Evolutionary conservation across 2,329 filamentous ascomycete species (phyloP), one percentile per base, ranked within the genome.

Genomic region (Polytolypa hystricis): DNA sequence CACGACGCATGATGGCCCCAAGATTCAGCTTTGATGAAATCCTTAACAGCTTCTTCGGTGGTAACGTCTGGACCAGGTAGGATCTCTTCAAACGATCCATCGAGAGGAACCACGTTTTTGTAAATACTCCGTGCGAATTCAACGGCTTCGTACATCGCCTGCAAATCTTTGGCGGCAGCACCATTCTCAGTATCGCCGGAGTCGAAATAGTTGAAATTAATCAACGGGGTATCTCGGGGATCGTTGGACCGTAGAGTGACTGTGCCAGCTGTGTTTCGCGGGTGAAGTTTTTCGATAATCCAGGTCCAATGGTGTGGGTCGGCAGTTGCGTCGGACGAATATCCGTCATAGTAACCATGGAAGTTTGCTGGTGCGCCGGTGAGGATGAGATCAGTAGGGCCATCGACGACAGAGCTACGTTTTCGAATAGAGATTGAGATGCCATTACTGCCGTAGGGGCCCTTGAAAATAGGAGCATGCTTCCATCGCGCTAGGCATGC

Each of bases 171-270:
- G 31, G 74, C 66, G 20, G 64, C 59, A 0, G 56, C 56, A 3
- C 63, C 58, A 26, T 58, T 60, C 16, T 52, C 59, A 40, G 57
- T 58, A 27, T 54, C 57, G 14, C 71, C 70, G 0, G 62, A 60
- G 31, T 68, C 64, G 28, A 57, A 78, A 54, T 69, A 79, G 54
- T 75, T 73, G 61, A 77, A 81, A 33, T 63, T 61, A 45, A 84
- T 79, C 4, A 70, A 54, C 0, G 81, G 80, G 3, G 66, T 61
- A 37, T 82, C 78, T 1, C 73, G 70, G 0, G 80, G 79, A 49
- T 84, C 70, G 0, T 69, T 58, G 0, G 73, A 77, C 11, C 62
- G 63, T 4, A 85, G 69, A 3, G 56, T 67, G 3, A 85, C 78
- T 1, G 67, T 70, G 6, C 81, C 81, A 4, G 69, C 71, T 1